phyloP scores from a whole-genome alignment of 208 protist species.

The Leishmania martiniquensis region DNA sequence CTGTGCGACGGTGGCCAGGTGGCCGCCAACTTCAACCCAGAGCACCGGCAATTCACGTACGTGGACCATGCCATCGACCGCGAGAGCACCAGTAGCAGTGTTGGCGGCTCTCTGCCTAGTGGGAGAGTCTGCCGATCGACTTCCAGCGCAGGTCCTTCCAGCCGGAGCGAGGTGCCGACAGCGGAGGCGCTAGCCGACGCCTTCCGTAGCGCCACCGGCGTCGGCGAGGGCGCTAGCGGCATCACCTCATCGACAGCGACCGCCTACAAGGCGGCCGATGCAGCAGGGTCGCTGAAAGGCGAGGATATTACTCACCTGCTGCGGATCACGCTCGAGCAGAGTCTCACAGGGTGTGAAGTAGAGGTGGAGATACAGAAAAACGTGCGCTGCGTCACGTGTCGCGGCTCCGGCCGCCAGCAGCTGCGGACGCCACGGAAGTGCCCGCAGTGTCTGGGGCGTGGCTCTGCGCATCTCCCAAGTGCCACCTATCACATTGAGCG shows the following conservation, averaged over 20 bases:
- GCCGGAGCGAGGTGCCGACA: slow-evolving; percentile 10
- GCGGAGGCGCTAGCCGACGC: slow-evolving; percentile 52
- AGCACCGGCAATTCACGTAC: slow-evolving; percentile 75
- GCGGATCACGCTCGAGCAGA: slow-evolving; percentile 75
- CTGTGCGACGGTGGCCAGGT: slow-evolving; percentile 73
- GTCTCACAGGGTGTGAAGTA: slow-evolving; percentile 62
- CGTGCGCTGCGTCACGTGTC: slow-evolving; percentile 54
- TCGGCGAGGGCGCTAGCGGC: slow-evolving; percentile 8
- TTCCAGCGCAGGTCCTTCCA: neutral
- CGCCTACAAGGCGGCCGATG: slow-evolving; percentile 51
- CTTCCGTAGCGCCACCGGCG: slow-evolving; percentile 49
- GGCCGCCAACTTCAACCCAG: slow-evolving; percentile 81
- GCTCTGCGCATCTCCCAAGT: slow-evolving; percentile 65
- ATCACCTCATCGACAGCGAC: slow-evolving; percentile 38
- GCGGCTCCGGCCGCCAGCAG: slow-evolving; percentile 43
- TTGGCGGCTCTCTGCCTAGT: neutral
- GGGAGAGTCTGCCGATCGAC: neutral
- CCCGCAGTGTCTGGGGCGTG: slow-evolving; percentile 83
- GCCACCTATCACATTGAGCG: slow-evolving; percentile 90
- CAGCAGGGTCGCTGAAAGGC: slow-evolving; percentile 45
- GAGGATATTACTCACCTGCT: slow-evolving; percentile 66
- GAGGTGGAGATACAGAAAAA: slow-evolving; percentile 48
- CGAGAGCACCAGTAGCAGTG: slow-evolving; percentile 4
- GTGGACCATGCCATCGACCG: slow-evolving; percentile 60
- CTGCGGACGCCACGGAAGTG: slow-evolving; percentile 52